These are phyloP conservation scores for Coprinellus micaceus DNA, from an alignment of 768 basidiomycete species.

Conservation along the genomic window DNA sequence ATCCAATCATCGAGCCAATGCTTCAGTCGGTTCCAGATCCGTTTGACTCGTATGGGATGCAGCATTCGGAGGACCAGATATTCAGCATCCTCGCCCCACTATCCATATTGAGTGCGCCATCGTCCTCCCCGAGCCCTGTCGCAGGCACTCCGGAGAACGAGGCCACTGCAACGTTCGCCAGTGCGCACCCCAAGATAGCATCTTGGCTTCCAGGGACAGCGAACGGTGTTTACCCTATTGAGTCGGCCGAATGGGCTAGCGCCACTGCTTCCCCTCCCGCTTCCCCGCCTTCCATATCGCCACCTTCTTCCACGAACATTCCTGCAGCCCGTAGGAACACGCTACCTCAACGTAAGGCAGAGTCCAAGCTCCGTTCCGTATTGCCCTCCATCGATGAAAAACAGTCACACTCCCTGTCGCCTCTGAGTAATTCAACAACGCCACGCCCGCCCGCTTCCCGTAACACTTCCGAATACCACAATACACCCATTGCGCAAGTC, in stretches of 20 bases:
- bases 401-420: slow-evolving; percentile 12
- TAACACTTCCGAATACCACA: not conserved
- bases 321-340: slow-evolving; percentile 45
- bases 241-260: slow-evolving; percentile 52
- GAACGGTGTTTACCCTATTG: slow-evolving; percentile 43
- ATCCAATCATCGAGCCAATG: slow-evolving; percentile 89
- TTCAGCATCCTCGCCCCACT: slow-evolving; percentile 90
- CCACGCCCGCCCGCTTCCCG: not conserved
- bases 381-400: slow-evolving; percentile 69
- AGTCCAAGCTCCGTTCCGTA: slow-evolving; percentile 69
- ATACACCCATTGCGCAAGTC: not conserved
- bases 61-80: slow-evolving; percentile 84
- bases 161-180: slow-evolving; percentile 27
- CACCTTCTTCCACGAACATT: slow-evolving; percentile 38
- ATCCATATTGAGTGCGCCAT: slow-evolving; percentile 59
- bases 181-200: slow-evolving; percentile 27
- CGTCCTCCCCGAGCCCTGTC: slow-evolving; percentile 59
- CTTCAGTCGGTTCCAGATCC: slow-evolving; percentile 87
- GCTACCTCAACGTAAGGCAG: slow-evolving; percentile 50
- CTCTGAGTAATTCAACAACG: slow-evolving; percentile 15
- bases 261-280: slow-evolving; percentile 22
- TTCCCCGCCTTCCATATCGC: slow-evolving; percentile 45
- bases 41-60: slow-evolving; percentile 88
- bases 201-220: slow-evolving; percentile 34
- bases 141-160: slow-evolving; percentile 45